Evolutionary conservation across 169 alveolate species (phyloP), one percentile per base, ranked within the genome.

Genomic region (Cyclospora cayetanensis): DNA sequence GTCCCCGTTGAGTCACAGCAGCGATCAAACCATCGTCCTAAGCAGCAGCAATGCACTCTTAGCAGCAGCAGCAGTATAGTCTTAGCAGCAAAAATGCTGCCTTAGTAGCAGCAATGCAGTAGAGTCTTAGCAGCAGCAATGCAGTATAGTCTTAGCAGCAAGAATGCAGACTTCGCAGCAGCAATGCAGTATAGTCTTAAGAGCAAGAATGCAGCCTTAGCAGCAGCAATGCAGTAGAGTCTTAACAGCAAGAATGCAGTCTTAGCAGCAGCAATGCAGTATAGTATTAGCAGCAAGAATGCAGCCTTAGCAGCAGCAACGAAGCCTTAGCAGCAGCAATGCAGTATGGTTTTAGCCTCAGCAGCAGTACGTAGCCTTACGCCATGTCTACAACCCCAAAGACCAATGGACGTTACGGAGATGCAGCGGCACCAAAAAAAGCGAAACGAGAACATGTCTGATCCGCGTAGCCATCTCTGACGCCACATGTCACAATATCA

Each of bases 351-450:
- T n/a, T n/a, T n/a, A 31, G 83, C 83, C 12, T 29, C 55, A 72
- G 60, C 83, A 72, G 83, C 83, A 72, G 83, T 55, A 72, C n/a
- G 60, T 25, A 7, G 39, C 11, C 83, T 72, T 39, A 72, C 83
- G 83, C 83, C 55, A 72, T 34, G 20, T 72, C 83, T 0, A 27
- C 83, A 34, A 72, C 83, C 2, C 83, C 53, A 72, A 35, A 18
- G 83, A 50, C 83, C 83, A 72, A 31, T 72, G 83, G 0, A 72
- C 83, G 0, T 50, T 72, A 15, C 53, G 52, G 25, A 72, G 35
- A 11, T 72, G 83, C 52, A 72, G 55, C 52, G 83, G 83, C 37
- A 72, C 83, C 55, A 72, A 41, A 72, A 35, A 72, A 72, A 72
- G 4, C 83, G 83, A 72, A n/a, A 72, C 27, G 83, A 72, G 53